Conservation (phyloP, 345 rosid genomes). For the Arabis hirsuta region DNA sequence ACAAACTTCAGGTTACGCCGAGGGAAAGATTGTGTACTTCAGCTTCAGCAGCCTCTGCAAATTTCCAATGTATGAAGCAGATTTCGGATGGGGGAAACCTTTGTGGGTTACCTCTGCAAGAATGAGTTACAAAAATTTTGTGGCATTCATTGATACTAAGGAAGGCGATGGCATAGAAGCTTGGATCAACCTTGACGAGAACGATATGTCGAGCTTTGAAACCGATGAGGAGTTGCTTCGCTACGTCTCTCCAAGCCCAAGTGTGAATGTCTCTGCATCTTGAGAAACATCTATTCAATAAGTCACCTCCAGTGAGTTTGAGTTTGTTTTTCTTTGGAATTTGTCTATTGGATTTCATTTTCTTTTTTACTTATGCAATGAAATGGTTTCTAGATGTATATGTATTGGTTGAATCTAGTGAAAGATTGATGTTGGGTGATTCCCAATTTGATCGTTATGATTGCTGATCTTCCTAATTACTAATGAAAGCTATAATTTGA, state of each 20-base stretch:
- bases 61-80: slow-evolving; percentile 33
- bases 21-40: slow-evolving; percentile 39
- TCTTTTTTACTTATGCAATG: neutral
- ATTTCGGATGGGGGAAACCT: slow-evolving; percentile 41
- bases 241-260: slow-evolving; percentile 27
- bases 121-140: slow-evolving; percentile 29
- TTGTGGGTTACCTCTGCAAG: slow-evolving; percentile 35
- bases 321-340: neutral
- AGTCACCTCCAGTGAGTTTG: neutral
- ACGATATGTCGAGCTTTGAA: slow-evolving; percentile 33
- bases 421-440: neutral
- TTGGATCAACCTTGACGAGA: slow-evolving; percentile 35
- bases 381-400: neutral
- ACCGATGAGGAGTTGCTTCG: slow-evolving; percentile 28
- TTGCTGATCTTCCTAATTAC: neutral
- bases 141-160: slow-evolving; percentile 29
- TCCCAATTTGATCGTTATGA: too few species aligned
- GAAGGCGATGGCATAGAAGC: slow-evolving; percentile 37
- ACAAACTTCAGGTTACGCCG: slow-evolving; percentile 25
- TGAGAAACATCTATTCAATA: slow-evolving; percentile 3
- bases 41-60: slow-evolving; percentile 35
- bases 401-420: neutral
- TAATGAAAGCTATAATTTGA: neutral
- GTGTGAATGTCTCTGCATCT: slow-evolving; percentile 22
- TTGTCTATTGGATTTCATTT: neutral